These are phyloP conservation scores for Xylariomycetidae sp. DNA, from an alignment of 2,329 filamentous ascomycete genomes.

Conservation along the genomic window DNA sequence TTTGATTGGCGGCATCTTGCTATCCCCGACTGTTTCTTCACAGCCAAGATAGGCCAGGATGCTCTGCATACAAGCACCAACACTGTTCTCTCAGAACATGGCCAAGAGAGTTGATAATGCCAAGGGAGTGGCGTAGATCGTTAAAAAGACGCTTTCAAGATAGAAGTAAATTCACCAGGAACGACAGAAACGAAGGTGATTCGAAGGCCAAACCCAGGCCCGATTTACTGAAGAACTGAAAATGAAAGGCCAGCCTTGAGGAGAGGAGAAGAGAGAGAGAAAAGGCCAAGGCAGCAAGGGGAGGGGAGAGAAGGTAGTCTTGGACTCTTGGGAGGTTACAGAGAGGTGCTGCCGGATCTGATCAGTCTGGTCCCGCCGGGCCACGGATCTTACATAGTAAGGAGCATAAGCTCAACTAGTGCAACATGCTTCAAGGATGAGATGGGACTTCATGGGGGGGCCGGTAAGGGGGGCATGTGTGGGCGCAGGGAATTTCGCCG, in stretches of 20 bases:
- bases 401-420: slow-evolving; percentile 13
- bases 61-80: slow-evolving; percentile 20
- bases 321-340: too few relatives aligned
- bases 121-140: neutral
- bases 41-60: slow-evolving; percentile 10
- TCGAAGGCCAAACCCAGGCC: slow-evolving; percentile 14
- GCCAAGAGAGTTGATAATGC: slow-evolving; percentile 10
- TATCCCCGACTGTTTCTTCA: neutral
- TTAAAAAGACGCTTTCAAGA: neutral
- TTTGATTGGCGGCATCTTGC: slow-evolving; percentile 19
- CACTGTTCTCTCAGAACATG: slow-evolving; percentile 17
- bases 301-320: slow-evolving; percentile 15
- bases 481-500: too few relatives aligned
- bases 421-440: slow-evolving; percentile 18
- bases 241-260: slow-evolving; percentile 24
- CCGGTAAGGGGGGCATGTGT: slow-evolving; percentile 6
- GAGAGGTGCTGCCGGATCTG: slow-evolving; percentile 16
- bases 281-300: slow-evolving; percentile 12
- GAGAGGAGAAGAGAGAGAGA: slow-evolving; percentile 10
- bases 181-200: slow-evolving; percentile 11
- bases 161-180: slow-evolving; percentile 8
- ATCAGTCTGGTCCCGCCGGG: too few relatives aligned
- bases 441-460: slow-evolving; percentile 8
- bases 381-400: too few relatives aligned
- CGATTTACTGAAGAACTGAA: slow-evolving; percentile 17